Base-by-base conservation (phyloP, 257 asterid genomes). In the Euphrasia confusa region DNA sequence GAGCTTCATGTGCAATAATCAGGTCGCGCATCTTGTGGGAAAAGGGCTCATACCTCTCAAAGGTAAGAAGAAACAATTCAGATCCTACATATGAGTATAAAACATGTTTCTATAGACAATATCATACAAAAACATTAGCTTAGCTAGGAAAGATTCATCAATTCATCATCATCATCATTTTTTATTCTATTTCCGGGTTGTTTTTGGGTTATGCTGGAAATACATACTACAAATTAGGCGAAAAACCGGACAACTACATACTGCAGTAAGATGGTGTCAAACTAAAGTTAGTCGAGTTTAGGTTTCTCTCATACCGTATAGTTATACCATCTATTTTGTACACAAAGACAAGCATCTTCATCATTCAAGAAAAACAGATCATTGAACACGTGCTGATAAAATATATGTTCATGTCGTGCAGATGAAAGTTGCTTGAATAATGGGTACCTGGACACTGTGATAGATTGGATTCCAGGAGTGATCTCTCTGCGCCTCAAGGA, bases 371-470 rank as follows among this genome's bases (percentile, higher is more conserved):
- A 21, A 21, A 21, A 21, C 24, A 21, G 24, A 21, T 21, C 24
- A 21, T 21, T 21, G 24, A 21, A 21, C 24, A 21, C 49, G 0
- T 4, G 14, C 0, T 1, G 0, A 44, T 44, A 44, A 15, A 53
- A 3, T 2, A 53, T 15, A 7, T 15, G 27, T n/a, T 17, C 7
- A n/a, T n/a, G 10, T 4, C 9, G 4, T 35, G 63, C 67, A 75
- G 89, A 82, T 58, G 53, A 64, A 61, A 75, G 68, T 54, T 64
- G 77, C 11, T 6, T 73, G 48, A 69, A 78, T 54, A 67, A 73
- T 48, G 86, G 89, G 4, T 80, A 80, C 64, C 32, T 83, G n/a
- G 74, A 75, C n/a, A 71, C 62, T 15, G 6, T 27, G 6, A 48
- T 75, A 5, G 71, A 63, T 35, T 73, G 83, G 80, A 12, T 66